These are phyloP conservation scores for Logfia minima DNA, from an alignment of 129 eudicot species.

Conservation along the genomic window DNA sequence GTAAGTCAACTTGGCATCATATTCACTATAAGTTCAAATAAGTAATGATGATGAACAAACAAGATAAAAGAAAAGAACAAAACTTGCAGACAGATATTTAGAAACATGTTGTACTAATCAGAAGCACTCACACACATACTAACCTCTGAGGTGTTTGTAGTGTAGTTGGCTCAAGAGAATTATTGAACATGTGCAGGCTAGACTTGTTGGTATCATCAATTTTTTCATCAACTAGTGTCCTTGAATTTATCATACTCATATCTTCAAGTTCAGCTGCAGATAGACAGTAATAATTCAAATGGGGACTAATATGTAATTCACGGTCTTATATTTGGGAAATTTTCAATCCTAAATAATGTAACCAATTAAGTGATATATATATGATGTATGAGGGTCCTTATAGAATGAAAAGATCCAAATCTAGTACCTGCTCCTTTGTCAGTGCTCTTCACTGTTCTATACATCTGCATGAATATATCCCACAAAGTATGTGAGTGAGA, in stretches of 20 bases:
- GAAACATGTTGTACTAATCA: conserved; percentile 15
- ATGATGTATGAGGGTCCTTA: conserved; percentile 29
- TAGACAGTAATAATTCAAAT: conserved; percentile 13
- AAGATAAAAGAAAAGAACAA: conserved; percentile 32
- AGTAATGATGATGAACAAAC: conserved; percentile 32
- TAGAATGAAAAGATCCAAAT: conserved; percentile 34
- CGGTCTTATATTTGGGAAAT: background rate
- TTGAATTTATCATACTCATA: conserved; percentile 39
- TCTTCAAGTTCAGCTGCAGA: conserved; percentile 44
- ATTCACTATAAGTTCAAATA: conserved; percentile 26
- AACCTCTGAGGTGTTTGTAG: conserved; percentile 56
- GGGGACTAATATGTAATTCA: background rate
- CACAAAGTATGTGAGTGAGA: conserved; percentile 22
- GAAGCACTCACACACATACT: conserved; percentile 30
- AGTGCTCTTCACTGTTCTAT: conserved; percentile 98
- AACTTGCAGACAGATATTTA: conserved; percentile 18
- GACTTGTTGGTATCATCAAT: conserved; percentile 34
- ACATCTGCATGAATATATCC: conserved; percentile 74
- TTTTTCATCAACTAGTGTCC: conserved; percentile 45
- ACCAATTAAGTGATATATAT: conserved; percentile 12
- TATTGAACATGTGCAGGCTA: conserved; percentile 32
- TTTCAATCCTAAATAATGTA: background rate
- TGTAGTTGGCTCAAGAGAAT: conserved; percentile 40
- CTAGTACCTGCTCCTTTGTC: conserved; percentile 68
- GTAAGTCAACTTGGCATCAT: conserved; percentile 28